Conservation (phyloP, 2,329 filamentous ascomycete genomes). For the Nemania sp. region DNA sequence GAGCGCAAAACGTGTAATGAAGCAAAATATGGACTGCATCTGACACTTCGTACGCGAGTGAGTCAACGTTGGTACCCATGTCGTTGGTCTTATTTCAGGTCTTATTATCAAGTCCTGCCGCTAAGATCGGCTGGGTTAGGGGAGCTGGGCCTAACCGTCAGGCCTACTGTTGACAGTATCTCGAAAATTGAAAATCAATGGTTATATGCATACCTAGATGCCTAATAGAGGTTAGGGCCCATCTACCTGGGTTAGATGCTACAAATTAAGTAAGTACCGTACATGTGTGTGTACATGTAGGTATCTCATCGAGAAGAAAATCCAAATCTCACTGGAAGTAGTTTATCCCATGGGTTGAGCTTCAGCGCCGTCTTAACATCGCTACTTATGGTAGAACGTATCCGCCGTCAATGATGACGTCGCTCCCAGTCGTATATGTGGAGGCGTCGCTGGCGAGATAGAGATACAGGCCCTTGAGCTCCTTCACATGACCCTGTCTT, state of each 20-base stretch:
- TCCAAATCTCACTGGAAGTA: not conserved
- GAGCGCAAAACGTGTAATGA: not conserved
- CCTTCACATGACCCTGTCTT: slow-evolving; percentile 30
- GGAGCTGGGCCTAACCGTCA: not conserved
- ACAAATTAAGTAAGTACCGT: too few species aligned
- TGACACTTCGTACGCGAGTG: slow-evolving; percentile 8
- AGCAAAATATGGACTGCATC: not conserved
- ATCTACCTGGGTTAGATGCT: too few species aligned
- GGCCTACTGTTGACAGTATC: not conserved
- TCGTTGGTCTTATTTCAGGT: too few species aligned
- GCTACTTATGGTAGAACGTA: slow-evolving; percentile 28
- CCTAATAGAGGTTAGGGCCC: not conserved
- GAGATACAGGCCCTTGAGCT: slow-evolving; percentile 29
- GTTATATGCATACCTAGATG: not conserved
- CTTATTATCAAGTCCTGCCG: too few species aligned
- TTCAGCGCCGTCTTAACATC: not conserved
- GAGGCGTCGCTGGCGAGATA: slow-evolving; percentile 32
- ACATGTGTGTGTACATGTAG: too few species aligned
- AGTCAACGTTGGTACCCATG: slow-evolving; percentile 5
- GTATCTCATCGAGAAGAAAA: not conserved
- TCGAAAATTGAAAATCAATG: slow-evolving; percentile 9
- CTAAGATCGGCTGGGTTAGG: too few species aligned
- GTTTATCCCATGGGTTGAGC: not conserved
- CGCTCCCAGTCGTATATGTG: slow-evolving; percentile 27
- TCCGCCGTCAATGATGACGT: slow-evolving; percentile 29